Percentiles rank a stretch among this genome's conserved stretches.
phyloP scores from a whole-genome alignment of 2,329 filamentous ascomycete genomes.

The Neofusicoccum sp. region DNA sequence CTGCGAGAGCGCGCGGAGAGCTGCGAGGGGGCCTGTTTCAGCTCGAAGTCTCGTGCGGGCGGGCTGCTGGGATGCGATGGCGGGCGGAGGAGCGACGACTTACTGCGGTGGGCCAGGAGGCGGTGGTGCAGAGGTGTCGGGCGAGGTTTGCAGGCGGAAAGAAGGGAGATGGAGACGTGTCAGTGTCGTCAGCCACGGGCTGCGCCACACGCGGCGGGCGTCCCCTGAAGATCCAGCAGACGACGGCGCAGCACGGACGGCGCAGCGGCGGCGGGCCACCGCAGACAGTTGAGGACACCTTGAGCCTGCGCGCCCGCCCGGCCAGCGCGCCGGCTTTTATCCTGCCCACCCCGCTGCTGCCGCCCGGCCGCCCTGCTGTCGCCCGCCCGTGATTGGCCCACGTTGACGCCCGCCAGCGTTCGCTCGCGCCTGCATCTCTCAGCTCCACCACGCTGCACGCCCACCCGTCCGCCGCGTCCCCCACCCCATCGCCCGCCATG shows the following conservation, averaged over 20 bases:
- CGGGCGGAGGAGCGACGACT: neutral
- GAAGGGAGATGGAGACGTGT: neutral
- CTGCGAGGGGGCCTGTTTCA: conserved; percentile 2
- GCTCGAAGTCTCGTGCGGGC: neutral
- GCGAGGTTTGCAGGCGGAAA: neutral
- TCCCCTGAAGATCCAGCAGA: conserved; percentile 12
- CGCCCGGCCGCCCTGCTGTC: neutral
- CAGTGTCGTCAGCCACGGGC: neutral
- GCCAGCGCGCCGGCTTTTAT: conserved; percentile 2
- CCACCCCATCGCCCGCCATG: conserved; percentile 57
- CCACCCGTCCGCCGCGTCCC: conserved; percentile 24
- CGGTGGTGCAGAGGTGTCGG: neutral
- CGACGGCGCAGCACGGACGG: conserved; percentile 4
- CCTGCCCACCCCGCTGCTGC: conserved; percentile 1
- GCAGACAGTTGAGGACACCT: conserved; percentile 1
- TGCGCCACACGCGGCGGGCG: neutral
- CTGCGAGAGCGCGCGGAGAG: neutral
- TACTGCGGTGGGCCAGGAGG: neutral
- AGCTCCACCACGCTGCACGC: conserved; percentile 25
- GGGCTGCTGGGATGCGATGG: neutral
- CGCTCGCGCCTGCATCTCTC: conserved; percentile 22
- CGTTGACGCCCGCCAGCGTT: neutral
- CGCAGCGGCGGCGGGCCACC: neutral
- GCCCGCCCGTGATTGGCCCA: conserved; percentile 11
- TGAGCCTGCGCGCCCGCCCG: neutral